These are phyloP conservation scores for Psilocybe tampanensis DNA, from an alignment of 768 basidiomycete species.

Conservation along the genomic window DNA sequence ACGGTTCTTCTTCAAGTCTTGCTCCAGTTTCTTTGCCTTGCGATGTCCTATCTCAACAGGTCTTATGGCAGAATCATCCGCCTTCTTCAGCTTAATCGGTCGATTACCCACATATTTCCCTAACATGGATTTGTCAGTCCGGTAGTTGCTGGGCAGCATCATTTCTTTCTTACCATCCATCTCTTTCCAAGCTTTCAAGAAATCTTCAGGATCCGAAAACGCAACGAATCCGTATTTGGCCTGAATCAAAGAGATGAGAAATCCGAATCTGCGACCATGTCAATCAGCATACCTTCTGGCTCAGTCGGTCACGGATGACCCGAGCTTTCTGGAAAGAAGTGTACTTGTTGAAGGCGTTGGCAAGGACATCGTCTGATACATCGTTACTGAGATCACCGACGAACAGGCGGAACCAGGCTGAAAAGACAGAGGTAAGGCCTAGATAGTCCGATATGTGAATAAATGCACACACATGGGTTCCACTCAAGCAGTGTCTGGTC, in stretches of 20 bases:
- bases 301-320: slow-evolving; percentile 92
- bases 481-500: slow-evolving; percentile 96
- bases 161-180: slow-evolving; percentile 81
- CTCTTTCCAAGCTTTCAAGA: slow-evolving; percentile 98
- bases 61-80: slow-evolving; percentile 81
- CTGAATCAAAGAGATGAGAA: slow-evolving; percentile 39
- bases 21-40: slow-evolving; percentile 90
- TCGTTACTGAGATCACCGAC: slow-evolving; percentile 98
- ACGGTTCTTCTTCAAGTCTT: slow-evolving; percentile 89
- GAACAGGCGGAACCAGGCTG: slow-evolving; percentile 97
- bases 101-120: slow-evolving; percentile 99
- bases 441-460: neutral
- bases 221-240: slow-evolving; percentile 98
- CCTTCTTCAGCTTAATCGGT: slow-evolving; percentile 96
- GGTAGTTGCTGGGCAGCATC: slow-evolving; percentile 5
- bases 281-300: slow-evolving; percentile 69
- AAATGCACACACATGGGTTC: slow-evolving; percentile 86
- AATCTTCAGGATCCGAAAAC: slow-evolving; percentile 98
- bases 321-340: slow-evolving; percentile 92
- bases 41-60: slow-evolving; percentile 93
- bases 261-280: neutral
- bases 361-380: slow-evolving; percentile 92
- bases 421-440: slow-evolving; percentile 13
- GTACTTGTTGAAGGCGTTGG: slow-evolving; percentile 93
- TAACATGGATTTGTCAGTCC: slow-evolving; percentile 15